phyloP scores from a whole-genome alignment of 1,284 basidiomycete genomes.

The Trametes versicolor region DNA sequence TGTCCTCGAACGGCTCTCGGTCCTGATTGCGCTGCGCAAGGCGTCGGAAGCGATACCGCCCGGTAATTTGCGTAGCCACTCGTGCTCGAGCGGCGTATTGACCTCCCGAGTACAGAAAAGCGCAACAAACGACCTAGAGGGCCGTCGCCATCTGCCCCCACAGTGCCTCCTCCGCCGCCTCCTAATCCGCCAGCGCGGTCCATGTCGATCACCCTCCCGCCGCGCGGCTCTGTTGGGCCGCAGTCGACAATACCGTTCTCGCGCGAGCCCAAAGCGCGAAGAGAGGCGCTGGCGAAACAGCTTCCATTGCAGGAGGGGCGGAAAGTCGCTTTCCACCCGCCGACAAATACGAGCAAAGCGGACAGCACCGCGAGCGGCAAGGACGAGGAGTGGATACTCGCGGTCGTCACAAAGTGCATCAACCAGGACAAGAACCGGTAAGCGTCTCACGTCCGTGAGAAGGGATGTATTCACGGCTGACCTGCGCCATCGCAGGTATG shows the following conservation, averaged over 20 bases:
- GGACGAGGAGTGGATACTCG: conserved; percentile 85
- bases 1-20: conserved; percentile 71
- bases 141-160: conserved; percentile 64
- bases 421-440: conserved; percentile 75
- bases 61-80: conserved; percentile 51
- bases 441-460: conserved; percentile 24
- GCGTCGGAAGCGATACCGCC: conserved; percentile 67
- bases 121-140: conserved; percentile 77
- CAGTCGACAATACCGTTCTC: conserved; percentile 61
- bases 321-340: conserved; percentile 83
- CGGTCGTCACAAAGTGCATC: conserved; percentile 74
- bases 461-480: conserved; percentile 17
- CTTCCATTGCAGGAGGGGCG: conserved; percentile 75
- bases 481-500: conserved; percentile 60
- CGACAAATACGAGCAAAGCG: conserved; percentile 55
- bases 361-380: conserved; percentile 57
- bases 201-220: conserved; percentile 61
- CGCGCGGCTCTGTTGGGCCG: conserved; percentile 67
- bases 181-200: conserved; percentile 46
- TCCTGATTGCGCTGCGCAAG: conserved; percentile 76
- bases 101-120: conserved; percentile 58
- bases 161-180: conserved; percentile 52
- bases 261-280: conserved; percentile 72
- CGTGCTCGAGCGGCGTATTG: background rate
- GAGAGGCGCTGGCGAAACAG: conserved; percentile 67